phyloP scores from a whole-genome alignment of 129 eudicot species.

The Flaveria robusta region DNA sequence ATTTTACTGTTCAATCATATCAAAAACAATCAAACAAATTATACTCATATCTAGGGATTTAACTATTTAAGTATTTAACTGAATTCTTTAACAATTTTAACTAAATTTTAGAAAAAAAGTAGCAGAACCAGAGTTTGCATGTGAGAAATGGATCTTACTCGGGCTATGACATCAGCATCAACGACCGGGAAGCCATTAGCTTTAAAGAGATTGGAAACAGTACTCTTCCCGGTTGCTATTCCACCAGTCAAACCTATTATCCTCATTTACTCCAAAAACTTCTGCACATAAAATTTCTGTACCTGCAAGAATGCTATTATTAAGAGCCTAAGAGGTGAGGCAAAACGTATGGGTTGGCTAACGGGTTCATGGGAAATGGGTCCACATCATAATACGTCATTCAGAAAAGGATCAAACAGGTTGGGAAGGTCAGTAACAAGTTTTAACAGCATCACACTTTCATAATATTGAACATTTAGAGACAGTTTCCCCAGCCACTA shows the following conservation, averaged over 20 bases:
- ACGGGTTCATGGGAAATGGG: too few species aligned
- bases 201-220: constrained; percentile 88
- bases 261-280: constrained; percentile 53
- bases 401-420: too few species aligned
- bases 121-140: neutral
- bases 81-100: neutral
- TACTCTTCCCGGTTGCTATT: constrained; percentile 82
- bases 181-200: constrained; percentile 73
- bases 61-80: neutral
- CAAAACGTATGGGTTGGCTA: neutral
- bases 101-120: neutral
- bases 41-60: constrained; percentile 15
- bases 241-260: constrained; percentile 91
- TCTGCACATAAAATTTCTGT: neutral
- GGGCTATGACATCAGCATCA: constrained; percentile 92
- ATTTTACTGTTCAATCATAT: neutral
- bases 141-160: constrained; percentile 50
- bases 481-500: too few species aligned
- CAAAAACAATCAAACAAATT: neutral
- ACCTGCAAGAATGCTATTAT: neutral
- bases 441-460: too few species aligned
- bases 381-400: too few species aligned
- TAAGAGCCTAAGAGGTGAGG: neutral
- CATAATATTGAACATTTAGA: too few species aligned
- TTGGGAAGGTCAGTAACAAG: too few species aligned